A percentile compares a stretch with the other conserved stretches of the same genome.
phyloP scores from a whole-genome alignment of 1,284 basidiomycete genomes.

The Microbotryum scabiosae region DNA sequence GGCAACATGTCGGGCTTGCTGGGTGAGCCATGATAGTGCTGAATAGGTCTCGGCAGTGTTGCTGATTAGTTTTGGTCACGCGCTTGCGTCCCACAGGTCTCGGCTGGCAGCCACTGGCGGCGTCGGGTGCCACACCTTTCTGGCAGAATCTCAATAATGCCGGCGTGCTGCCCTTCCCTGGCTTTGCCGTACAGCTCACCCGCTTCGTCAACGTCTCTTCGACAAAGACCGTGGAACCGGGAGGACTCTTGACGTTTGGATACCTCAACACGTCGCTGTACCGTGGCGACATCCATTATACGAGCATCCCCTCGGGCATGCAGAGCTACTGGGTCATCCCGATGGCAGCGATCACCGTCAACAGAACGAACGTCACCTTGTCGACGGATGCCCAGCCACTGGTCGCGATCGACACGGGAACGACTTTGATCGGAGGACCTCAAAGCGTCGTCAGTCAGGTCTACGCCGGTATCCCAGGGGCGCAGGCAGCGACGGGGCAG shows the following conservation, averaged over 20 bases:
- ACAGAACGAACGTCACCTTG: constrained; percentile 37
- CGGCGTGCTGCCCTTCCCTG: constrained; percentile 34
- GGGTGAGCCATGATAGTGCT: constrained; percentile 32
- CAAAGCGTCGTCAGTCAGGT: constrained; percentile 24
- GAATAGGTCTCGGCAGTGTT: not conserved
- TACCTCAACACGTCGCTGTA: constrained; percentile 40
- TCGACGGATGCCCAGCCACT: constrained; percentile 22
- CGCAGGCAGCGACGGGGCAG: constrained; percentile 30
- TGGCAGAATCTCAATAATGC: constrained; percentile 42
- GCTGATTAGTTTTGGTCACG: not conserved
- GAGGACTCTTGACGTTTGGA: constrained; percentile 43
- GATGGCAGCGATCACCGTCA: constrained; percentile 37
- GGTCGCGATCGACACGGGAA: constrained; percentile 37
- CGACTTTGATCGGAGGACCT: constrained; percentile 37
- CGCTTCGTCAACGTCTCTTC: constrained; percentile 39
- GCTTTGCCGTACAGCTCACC: constrained; percentile 43
- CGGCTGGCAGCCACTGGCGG: constrained; percentile 41
- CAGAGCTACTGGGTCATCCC: constrained; percentile 44
- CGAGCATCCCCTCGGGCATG: constrained; percentile 34
- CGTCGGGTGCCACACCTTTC: constrained; percentile 41
- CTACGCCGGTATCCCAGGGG: constrained; percentile 34
- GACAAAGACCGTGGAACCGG: constrained; percentile 31
- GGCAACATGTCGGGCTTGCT: constrained; percentile 43
- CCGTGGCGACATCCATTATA: constrained; percentile 40
- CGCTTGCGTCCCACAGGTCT: constrained; percentile 27